Evolutionary conservation across 345 rosid genomes (phyloP).

Genomic region (Tarenaya hassleriana): DNA sequence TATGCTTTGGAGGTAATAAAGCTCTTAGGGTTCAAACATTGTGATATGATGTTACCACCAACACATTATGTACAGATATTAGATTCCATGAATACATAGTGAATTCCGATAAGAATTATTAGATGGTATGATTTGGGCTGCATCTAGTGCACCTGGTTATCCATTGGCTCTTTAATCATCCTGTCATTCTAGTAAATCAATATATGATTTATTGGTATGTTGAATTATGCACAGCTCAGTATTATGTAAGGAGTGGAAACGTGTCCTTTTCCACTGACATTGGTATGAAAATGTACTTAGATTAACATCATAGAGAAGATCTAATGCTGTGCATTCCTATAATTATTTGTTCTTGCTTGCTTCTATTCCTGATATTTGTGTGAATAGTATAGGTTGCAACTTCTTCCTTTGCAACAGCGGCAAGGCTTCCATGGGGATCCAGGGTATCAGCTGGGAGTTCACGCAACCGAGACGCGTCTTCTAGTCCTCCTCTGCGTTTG

Average conservation of each 20-base stretch:
- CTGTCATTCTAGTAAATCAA: too few relatives aligned
- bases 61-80: neutral
- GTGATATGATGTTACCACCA: neutral
- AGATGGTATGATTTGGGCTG: too few relatives aligned
- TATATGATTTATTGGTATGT: too few relatives aligned
- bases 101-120: too few relatives aligned
- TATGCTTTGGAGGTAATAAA: conserved; percentile 51
- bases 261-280: too few relatives aligned
- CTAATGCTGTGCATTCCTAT: neutral
- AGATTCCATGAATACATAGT: neutral
- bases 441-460: conserved; percentile 29
- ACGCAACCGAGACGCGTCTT: conserved; percentile 21
- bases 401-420: conserved; percentile 60
- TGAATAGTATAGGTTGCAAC: conserved; percentile 46
- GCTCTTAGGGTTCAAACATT: neutral
- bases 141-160: neutral
- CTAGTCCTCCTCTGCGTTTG: conserved; percentile 41
- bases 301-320: neutral
- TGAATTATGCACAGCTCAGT: too few relatives aligned
- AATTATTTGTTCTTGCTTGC: neutral
- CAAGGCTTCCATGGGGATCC: conserved; percentile 80
- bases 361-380: conserved; percentile 2
- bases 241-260: too few relatives aligned
- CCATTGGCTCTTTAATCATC: neutral
- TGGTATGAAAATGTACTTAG: neutral